Conservation (phyloP, 2,329 filamentous ascomycete genomes). For the Anisogramma anomala region DNA sequence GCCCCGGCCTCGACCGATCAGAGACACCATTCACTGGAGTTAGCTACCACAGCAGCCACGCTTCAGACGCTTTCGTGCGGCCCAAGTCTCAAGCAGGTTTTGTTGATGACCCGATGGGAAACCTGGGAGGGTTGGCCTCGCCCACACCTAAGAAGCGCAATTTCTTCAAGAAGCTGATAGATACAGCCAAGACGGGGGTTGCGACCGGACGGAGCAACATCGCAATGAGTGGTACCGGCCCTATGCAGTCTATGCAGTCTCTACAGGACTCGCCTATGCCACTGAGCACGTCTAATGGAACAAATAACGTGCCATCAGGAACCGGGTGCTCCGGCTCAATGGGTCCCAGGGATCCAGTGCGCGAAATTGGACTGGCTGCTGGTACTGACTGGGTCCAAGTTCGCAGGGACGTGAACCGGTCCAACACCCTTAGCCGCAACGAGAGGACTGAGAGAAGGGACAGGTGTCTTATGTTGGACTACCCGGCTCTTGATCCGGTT, state of each 20-base stretch:
- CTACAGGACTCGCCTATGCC: constrained; percentile 26
- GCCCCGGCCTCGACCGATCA: constrained; percentile 43
- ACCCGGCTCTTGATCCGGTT: constrained; percentile 76
- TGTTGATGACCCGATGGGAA: constrained; percentile 51
- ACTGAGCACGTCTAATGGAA: constrained; percentile 29
- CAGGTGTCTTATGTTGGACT: constrained; percentile 87
- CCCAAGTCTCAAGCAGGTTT: constrained; percentile 57
- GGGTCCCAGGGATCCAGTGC: constrained; percentile 38
- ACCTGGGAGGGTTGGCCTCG: constrained; percentile 70
- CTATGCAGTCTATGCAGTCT: constrained; percentile 25
- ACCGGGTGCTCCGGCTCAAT: constrained; percentile 23
- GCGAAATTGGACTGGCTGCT: constrained; percentile 57
- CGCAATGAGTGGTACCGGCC: constrained; percentile 41
- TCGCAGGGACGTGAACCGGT: constrained; percentile 85
- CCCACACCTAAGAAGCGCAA: constrained; percentile 66
- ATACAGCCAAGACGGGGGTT: constrained; percentile 86
- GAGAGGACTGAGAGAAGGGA: constrained; percentile 78
- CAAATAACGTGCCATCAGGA: constrained; percentile 17
- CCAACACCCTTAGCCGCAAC: constrained; percentile 82
- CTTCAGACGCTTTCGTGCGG: constrained; percentile 40
- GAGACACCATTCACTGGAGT: constrained; percentile 61
- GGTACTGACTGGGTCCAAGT: constrained; percentile 93
- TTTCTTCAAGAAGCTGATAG: constrained; percentile 92
- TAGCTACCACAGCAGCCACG: constrained; percentile 87
- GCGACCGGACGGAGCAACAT: constrained; percentile 82